Conservation (phyloP, 179 eudicot genomes). For the Silene noctiflora region DNA sequence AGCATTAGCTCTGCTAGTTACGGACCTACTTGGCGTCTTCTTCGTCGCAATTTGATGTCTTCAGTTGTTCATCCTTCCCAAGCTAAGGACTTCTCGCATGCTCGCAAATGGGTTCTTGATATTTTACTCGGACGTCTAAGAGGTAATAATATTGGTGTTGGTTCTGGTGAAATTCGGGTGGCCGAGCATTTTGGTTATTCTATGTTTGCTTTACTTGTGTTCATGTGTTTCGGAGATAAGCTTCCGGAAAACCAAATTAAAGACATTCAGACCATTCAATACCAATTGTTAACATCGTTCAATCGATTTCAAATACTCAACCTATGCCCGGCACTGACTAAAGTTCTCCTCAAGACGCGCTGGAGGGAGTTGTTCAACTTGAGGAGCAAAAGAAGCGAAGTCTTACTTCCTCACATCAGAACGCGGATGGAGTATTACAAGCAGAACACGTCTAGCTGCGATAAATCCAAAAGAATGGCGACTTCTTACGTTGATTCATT, state of each 20-base stretch:
- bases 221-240: constrained; percentile 7
- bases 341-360: neutral
- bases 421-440: neutral
- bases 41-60: neutral
- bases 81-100: constrained; percentile 12
- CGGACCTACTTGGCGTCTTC: neutral
- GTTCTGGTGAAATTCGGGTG: neutral
- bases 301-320: neutral
- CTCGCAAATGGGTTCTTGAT: constrained; percentile 8
- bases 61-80: constrained; percentile 4
- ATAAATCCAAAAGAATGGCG: neutral
- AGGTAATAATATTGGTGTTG: neutral
- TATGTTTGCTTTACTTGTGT: neutral
- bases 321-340: neutral
- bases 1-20: neutral
- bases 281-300: neutral
- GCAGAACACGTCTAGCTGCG: neutral
- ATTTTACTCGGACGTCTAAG: neutral
- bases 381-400: neutral
- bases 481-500: constrained; percentile 18
- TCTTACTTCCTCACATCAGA: neutral
- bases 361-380: neutral
- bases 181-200: neutral
- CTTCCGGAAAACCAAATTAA: neutral
- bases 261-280: neutral